Evolutionary conservation across 116 monocot species (phyloP).

Genomic region (Papilionanthe hybrid): DNA sequence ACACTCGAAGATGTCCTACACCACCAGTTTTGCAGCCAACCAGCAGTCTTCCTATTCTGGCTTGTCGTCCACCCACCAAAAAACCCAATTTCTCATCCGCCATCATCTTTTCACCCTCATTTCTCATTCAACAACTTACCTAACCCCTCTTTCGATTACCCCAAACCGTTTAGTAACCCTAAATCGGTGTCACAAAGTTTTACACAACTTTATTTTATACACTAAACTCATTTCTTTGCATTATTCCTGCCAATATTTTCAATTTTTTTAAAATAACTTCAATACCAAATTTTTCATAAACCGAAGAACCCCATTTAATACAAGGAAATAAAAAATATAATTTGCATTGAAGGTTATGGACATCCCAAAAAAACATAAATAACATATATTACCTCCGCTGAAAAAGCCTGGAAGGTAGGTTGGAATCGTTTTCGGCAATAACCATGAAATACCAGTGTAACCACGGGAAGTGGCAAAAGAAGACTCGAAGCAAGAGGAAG

Average conservation of each 20-base stretch:
- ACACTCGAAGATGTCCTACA: too few relatives aligned
- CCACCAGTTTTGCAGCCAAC: too few relatives aligned
- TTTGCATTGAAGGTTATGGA: neutral
- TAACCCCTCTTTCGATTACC: too few relatives aligned
- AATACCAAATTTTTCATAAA: neutral
- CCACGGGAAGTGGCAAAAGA: conserved; percentile 66
- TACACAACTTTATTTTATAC: neutral
- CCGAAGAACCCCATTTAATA: neutral
- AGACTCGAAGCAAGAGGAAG: conserved; percentile 76
- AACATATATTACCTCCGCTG: conserved; percentile 69
- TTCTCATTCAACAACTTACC: too few relatives aligned
- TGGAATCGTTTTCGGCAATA: conserved; percentile 92
- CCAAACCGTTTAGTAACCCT: too few relatives aligned
- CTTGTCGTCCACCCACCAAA: too few relatives aligned
- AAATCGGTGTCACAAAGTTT: neutral
- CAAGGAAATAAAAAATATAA: neutral
- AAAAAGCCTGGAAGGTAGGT: conserved; percentile 61
- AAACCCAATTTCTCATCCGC: too few relatives aligned
- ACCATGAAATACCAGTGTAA: conserved; percentile 86
- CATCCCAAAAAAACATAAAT: neutral
- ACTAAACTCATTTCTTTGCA: neutral
- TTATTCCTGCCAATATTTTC: neutral
- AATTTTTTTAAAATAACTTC: neutral
- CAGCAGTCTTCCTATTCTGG: too few relatives aligned
- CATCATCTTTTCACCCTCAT: too few relatives aligned